Conservation (phyloP, 176 grass and related monocot genomes). For the Poa annua region DNA sequence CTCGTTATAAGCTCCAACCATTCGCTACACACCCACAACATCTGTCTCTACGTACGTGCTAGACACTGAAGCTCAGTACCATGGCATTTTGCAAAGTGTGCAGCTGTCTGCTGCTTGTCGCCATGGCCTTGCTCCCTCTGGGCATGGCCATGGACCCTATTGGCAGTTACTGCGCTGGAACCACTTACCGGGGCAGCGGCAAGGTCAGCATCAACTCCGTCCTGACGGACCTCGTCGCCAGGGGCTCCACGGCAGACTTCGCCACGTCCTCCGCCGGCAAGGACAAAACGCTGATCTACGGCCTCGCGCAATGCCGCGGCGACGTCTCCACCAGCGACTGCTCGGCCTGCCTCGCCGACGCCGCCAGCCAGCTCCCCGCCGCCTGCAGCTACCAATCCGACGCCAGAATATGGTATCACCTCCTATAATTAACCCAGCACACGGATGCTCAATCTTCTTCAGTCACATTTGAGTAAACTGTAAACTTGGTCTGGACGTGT, state of each 20-base stretch:
- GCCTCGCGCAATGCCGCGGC: conserved; percentile 69
- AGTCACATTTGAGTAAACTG: background rate
- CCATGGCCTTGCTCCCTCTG: conserved; percentile 46
- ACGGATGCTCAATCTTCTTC: background rate
- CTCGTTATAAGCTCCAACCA: conserved; percentile 34
- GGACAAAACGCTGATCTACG: conserved; percentile 44
- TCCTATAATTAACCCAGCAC: too few species aligned
- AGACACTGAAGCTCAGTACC: background rate
- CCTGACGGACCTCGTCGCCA: conserved; percentile 59
- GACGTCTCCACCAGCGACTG: conserved; percentile 65
- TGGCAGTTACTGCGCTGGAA: conserved; percentile 50
- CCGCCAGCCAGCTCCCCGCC: conserved; percentile 60
- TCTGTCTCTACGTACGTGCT: too few species aligned
- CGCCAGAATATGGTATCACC: conserved; percentile 58
- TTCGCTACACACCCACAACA: conserved; percentile 30
- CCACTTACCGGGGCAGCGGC: conserved; percentile 29
- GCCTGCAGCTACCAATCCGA: conserved; percentile 57
- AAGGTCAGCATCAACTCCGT: conserved; percentile 52
- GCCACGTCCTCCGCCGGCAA: conserved; percentile 51
- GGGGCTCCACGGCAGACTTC: conserved; percentile 59
- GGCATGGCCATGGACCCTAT: conserved; percentile 48
- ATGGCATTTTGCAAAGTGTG: conserved; percentile 50
- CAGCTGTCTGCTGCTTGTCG: conserved; percentile 39
- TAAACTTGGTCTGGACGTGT: background rate
- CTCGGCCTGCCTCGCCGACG: conserved; percentile 56